These are phyloP conservation scores for Boletus tylopilopsis DNA, from an alignment of 768 basidiomycete genomes.

Conservation along the genomic window DNA sequence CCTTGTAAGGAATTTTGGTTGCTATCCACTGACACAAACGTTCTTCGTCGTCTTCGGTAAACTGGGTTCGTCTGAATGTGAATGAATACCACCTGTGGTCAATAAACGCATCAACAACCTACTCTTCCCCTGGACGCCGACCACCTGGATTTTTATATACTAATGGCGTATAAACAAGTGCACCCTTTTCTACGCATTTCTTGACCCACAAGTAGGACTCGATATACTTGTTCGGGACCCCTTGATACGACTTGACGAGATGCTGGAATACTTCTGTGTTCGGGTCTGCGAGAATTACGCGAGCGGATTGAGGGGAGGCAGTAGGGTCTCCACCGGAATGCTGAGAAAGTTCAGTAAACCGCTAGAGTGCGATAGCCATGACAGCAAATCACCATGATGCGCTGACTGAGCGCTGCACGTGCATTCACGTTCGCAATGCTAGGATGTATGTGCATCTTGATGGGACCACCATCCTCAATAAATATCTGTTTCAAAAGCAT, in stretches of 20 bases:
- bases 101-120: slow-evolving; percentile 18
- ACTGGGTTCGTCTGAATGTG: slow-evolving; percentile 62
- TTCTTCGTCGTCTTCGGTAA: slow-evolving; percentile 73
- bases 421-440: slow-evolving; percentile 80
- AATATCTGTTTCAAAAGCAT: slow-evolving; percentile 76
- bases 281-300: slow-evolving; percentile 76
- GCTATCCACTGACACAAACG: slow-evolving; percentile 78
- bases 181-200: slow-evolving; percentile 70
- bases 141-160: slow-evolving; percentile 86
- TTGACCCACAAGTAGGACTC: slow-evolving; percentile 84
- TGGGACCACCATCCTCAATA: slow-evolving; percentile 56
- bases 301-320: slow-evolving; percentile 65
- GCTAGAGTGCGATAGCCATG: not conserved
- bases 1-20: slow-evolving; percentile 77
- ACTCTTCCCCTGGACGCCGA: slow-evolving; percentile 80
- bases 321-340: slow-evolving; percentile 79
- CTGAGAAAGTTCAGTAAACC: slow-evolving; percentile 32
- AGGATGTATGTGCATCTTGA: slow-evolving; percentile 75
- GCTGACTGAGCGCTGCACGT: slow-evolving; percentile 57
- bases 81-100: not conserved
- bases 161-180: slow-evolving; percentile 64
- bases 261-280: slow-evolving; percentile 73
- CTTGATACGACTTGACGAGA: slow-evolving; percentile 69
- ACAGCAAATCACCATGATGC: slow-evolving; percentile 70
- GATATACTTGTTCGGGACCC: slow-evolving; percentile 66